Evolutionary conservation across 495 filamentous ascomycete species (phyloP).

Genomic region (Peziza echinospora): DNA sequence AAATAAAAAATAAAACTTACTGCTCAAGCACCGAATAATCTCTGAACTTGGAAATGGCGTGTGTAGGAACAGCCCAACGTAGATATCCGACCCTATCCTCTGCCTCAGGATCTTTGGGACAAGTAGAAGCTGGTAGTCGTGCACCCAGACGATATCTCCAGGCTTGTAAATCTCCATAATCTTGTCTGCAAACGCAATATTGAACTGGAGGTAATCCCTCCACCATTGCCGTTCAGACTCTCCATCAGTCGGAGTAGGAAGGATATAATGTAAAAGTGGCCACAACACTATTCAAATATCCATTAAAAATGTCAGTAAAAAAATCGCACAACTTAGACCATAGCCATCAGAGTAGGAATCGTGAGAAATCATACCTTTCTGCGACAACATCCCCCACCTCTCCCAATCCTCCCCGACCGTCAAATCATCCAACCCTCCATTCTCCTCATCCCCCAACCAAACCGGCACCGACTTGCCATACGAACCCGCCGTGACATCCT

Average conservation of each 20-base stretch:
- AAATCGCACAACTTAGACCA: background rate
- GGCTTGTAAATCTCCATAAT: conserved; percentile 70
- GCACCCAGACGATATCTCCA: conserved; percentile 73
- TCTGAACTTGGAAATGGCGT: conserved; percentile 87
- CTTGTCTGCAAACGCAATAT: conserved; percentile 66
- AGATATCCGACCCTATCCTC: conserved; percentile 51
- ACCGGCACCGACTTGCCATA: conserved; percentile 55
- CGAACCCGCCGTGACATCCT: conserved; percentile 16
- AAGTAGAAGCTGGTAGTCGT: conserved; percentile 78
- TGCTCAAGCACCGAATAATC: conserved; percentile 36
- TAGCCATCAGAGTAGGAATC: background rate
- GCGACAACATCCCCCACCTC: conserved; percentile 50
- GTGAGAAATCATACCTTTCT: conserved; percentile 34
- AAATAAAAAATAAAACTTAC: background rate
- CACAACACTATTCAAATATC: conserved; percentile 32
- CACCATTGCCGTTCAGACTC: conserved; percentile 47
- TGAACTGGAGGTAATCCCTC: conserved; percentile 74
- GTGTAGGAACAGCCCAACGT: conserved; percentile 80
- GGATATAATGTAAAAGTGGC: conserved; percentile 81
- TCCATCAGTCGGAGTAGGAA: conserved; percentile 69
- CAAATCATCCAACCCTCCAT: conserved; percentile 34
- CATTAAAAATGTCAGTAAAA: conserved; percentile 2
- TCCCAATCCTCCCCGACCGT: conserved; percentile 60
- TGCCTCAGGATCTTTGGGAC: conserved; percentile 70
- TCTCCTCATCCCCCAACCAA: conserved; percentile 55